Conservation (phyloP, 805 yeast genomes). For the Yarrowia sp. region DNA sequence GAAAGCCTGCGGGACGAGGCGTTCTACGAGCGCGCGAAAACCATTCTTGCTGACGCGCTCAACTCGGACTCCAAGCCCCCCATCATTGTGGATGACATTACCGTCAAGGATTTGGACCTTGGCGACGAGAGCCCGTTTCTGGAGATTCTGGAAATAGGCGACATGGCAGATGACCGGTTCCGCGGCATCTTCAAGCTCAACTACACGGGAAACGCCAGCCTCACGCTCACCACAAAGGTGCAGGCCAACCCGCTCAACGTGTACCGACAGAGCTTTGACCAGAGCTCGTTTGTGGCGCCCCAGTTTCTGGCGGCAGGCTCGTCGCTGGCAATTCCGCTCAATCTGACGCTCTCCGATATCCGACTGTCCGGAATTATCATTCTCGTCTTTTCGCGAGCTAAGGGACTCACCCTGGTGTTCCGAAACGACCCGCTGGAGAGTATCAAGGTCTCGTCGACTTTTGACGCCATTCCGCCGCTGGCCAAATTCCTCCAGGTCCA, state of each 20-base stretch:
- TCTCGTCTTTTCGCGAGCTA: conserved; percentile 73
- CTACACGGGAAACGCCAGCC: conserved; percentile 69
- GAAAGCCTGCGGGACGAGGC: conserved; percentile 64
- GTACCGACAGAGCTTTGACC: conserved; percentile 44
- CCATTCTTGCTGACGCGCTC: conserved; percentile 35
- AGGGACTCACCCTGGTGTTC: conserved; percentile 82
- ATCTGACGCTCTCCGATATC: conserved; percentile 68
- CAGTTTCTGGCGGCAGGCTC: conserved; percentile 61
- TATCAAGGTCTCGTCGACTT: conserved; percentile 79
- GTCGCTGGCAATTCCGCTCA: conserved; percentile 73
- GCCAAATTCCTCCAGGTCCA: conserved; percentile 80
- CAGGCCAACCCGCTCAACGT: conserved; percentile 82
- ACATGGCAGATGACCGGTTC: conserved; percentile 57
- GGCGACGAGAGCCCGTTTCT: conserved; percentile 72
- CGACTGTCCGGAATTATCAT: conserved; percentile 76
- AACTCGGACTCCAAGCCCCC: conserved; percentile 37
- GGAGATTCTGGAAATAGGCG: conserved; percentile 76
- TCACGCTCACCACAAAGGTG: conserved; percentile 67
- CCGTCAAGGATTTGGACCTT: conserved; percentile 63
- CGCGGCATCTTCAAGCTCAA: conserved; percentile 63
- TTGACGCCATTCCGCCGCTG: conserved; percentile 76
- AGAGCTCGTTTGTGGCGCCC: conserved; percentile 56
- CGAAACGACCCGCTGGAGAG: conserved; percentile 84
- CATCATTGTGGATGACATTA: conserved; percentile 44
- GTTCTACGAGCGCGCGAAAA: conserved; percentile 55